Evolutionary conservation across 2,329 filamentous ascomycete genomes (phyloP).

Genomic region (Aspergillus hiratsukae): DNA sequence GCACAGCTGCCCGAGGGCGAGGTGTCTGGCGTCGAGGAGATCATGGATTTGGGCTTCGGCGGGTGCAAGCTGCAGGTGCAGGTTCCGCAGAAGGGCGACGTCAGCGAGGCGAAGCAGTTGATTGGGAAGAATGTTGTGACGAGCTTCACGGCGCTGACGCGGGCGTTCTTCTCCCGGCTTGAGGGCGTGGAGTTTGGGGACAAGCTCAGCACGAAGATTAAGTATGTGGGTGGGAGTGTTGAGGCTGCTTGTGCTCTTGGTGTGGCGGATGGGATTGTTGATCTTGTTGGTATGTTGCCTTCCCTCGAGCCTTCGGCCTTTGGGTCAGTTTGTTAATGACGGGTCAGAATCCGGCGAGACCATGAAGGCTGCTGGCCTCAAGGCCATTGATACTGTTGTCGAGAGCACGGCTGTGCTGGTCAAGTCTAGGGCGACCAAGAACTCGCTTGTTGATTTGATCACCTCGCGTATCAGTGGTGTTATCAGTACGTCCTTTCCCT

Average conservation of each 20-base stretch:
- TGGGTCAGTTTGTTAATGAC: slow-evolving; percentile 2
- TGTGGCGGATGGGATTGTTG: slow-evolving; percentile 94
- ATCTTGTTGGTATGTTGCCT: slow-evolving; percentile 77
- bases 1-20: slow-evolving; percentile 44
- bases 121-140: slow-evolving; percentile 92
- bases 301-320: no score
- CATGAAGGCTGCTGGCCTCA: slow-evolving; percentile 91
- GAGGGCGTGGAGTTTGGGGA: slow-evolving; percentile 48
- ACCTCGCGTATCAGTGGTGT: slow-evolving; percentile 84
- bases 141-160: slow-evolving; percentile 82
- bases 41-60: slow-evolving; percentile 88
- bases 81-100: slow-evolving; percentile 77
- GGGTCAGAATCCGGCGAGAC: slow-evolving; percentile 87
- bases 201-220: slow-evolving; percentile 72
- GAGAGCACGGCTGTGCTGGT: slow-evolving; percentile 85
- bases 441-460: slow-evolving; percentile 79
- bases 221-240: slow-evolving; percentile 92
- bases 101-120: slow-evolving; percentile 67
- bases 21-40: slow-evolving; percentile 66
- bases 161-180: slow-evolving; percentile 76
- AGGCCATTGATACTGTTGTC: slow-evolving; percentile 90
- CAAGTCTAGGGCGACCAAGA: slow-evolving; percentile 78
- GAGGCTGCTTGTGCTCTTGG: slow-evolving; percentile 94
- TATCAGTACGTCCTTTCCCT: slow-evolving; percentile 58
- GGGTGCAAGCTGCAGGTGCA: slow-evolving; percentile 94